phyloP scores from a whole-genome alignment of 805 yeast genomes.

The Saturnispora serradocipensis region DNA sequence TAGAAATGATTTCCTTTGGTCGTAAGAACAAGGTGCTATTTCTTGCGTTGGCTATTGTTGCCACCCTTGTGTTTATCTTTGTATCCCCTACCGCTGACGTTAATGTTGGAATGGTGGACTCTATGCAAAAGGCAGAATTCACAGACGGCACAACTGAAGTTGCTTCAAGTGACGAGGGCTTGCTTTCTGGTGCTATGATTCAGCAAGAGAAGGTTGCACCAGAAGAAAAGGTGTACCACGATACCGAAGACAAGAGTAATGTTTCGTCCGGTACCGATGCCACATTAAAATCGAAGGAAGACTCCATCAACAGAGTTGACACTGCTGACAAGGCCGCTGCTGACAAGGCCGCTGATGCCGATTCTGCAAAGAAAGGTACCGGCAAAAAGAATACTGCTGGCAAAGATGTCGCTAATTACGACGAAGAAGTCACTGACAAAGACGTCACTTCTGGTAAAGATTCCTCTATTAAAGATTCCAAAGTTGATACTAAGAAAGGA shows the following conservation, averaged over 20 bases:
- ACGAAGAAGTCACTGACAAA: background rate
- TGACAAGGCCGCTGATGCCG: background rate
- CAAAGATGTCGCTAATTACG: background rate
- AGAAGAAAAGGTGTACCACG: conserved; percentile 4
- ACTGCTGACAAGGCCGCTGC: conserved; percentile 1
- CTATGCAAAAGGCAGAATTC: conserved; percentile 9
- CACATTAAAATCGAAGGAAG: conserved; percentile 11
- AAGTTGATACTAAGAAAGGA: background rate
- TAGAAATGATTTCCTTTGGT: conserved; percentile 9
- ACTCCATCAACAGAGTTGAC: conserved; percentile 7
- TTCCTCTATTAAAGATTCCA: background rate
- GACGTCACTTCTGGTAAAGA: background rate
- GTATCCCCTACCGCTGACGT: background rate
- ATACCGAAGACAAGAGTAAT: conserved; percentile 7
- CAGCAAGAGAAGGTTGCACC: conserved; percentile 11
- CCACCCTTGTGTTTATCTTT: conserved; percentile 4
- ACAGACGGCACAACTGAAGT: conserved; percentile 5
- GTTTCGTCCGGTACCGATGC: conserved; percentile 13
- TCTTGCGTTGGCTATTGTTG: conserved; percentile 8
- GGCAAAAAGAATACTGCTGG: background rate
- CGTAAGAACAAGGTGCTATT: conserved; percentile 11
- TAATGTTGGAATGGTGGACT: background rate
- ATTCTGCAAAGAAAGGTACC: background rate
- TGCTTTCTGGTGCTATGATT: conserved; percentile 13
- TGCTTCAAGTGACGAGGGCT: conserved; percentile 7